Evolutionary conservation across 768 basidiomycete species (phyloP).

Genomic region (Russula sp.): DNA sequence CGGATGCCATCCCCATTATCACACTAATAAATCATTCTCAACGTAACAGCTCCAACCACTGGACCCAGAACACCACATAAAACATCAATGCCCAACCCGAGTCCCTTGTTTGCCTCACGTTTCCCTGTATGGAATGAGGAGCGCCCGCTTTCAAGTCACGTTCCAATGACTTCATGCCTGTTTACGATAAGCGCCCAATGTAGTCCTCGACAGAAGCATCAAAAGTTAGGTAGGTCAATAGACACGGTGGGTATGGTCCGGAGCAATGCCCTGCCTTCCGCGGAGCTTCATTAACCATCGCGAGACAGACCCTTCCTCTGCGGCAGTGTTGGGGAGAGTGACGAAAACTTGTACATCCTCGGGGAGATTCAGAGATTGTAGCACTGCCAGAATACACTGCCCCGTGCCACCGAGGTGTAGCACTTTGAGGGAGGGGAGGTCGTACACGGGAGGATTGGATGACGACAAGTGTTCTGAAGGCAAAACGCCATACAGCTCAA

Average conservation of each 20-base stretch:
- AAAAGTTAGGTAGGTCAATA: not conserved
- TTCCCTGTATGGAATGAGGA: not conserved
- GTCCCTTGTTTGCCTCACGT: not conserved
- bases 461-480: not conserved
- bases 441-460: not conserved
- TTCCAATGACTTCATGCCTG: not conserved
- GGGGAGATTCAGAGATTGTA: slow-evolving; percentile 3
- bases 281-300: slow-evolving; percentile 12
- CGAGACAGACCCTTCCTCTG: slow-evolving; percentile 5
- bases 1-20: not conserved
- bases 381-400: slow-evolving; percentile 8
- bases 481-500: slow-evolving; percentile 18
- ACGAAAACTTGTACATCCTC: slow-evolving; percentile 11
- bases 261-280: not conserved
- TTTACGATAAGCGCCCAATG: not conserved
- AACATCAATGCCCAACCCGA: not conserved
- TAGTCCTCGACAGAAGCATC: not conserved
- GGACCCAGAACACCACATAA: not conserved
- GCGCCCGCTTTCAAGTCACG: not conserved
- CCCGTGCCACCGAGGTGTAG: slow-evolving; percentile 11
- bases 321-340: not conserved
- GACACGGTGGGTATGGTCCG: not conserved
- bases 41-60: not conserved
- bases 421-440: slow-evolving; percentile 10
- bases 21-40: not conserved